Evolutionary conservation across 208 protist genomes (phyloP).

Genomic region (Vickermania ingenoplastis): DNA sequence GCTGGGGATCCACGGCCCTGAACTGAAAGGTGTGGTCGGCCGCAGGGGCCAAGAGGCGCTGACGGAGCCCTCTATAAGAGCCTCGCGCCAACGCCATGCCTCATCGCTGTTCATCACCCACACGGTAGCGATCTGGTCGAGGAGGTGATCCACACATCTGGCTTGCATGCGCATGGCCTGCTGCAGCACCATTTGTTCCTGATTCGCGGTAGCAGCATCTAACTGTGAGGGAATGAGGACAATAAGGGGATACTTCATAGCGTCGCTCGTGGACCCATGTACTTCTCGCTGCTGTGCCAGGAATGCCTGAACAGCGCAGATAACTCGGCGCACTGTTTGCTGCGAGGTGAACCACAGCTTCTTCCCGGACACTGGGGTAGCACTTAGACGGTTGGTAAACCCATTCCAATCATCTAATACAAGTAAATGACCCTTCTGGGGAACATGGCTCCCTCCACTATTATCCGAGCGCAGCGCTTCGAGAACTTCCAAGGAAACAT

Average conservation of each 20-base stretch:
- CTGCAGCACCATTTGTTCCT: slow-evolving; percentile 1
- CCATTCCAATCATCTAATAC: background rate
- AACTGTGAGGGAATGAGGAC: background rate
- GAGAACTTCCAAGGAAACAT: background rate
- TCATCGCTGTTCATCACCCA: slow-evolving; percentile 4
- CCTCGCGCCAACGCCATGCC: background rate
- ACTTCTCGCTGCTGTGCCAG: background rate
- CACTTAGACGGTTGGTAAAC: background rate
- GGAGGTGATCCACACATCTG: background rate
- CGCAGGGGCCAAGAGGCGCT: background rate
- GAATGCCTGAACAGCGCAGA: background rate
- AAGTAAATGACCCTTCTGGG: background rate
- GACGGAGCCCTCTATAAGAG: background rate
- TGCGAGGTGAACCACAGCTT: background rate
- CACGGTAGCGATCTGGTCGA: background rate
- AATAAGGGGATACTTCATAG: background rate
- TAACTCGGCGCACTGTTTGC: background rate
- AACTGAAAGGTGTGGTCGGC: background rate
- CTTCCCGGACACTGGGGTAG: background rate
- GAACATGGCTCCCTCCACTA: background rate
- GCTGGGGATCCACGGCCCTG: background rate
- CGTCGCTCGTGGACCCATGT: background rate
- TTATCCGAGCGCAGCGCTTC: background rate
- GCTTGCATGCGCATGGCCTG: slow-evolving; percentile 2
- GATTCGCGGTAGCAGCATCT: background rate